Conservation (phyloP, 2,329 filamentous ascomycete genomes). For the Aspergillus melleus region DNA sequence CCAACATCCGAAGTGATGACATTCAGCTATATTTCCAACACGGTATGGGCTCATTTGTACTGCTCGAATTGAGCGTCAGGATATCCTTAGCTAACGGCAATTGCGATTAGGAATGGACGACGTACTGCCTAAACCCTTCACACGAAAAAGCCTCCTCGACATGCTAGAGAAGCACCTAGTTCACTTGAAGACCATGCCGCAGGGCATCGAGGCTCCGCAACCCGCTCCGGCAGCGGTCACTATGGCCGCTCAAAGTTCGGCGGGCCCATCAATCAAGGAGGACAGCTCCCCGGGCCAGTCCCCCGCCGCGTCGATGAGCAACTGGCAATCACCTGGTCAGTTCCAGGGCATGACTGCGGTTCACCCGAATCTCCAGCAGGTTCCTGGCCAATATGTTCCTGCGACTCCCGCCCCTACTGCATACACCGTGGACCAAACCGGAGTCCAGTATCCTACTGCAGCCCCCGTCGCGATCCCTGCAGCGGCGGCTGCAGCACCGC, state of each 20-base stretch:
- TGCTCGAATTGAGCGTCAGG: background rate
- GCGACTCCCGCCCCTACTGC: constrained; percentile 38
- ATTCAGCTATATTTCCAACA: constrained; percentile 97
- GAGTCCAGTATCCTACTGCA: constrained; percentile 38
- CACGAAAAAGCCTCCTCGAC: constrained; percentile 77
- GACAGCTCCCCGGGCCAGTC: constrained; percentile 64
- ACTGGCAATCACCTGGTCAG: constrained; percentile 64
- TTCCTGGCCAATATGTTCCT: constrained; percentile 44
- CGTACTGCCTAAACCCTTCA: constrained; percentile 95
- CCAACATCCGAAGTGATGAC: constrained; percentile 94
- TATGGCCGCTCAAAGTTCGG: constrained; percentile 51
- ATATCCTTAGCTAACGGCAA: constrained; percentile 21
- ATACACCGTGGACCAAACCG: constrained; percentile 42
- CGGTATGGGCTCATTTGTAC: constrained; percentile 58
- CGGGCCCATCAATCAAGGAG: constrained; percentile 59
- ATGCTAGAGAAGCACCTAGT: constrained; percentile 86
- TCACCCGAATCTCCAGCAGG: constrained; percentile 47
- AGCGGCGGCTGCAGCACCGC: constrained; percentile 17
- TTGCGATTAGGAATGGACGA: constrained; percentile 81
- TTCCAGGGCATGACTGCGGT: constrained; percentile 60
- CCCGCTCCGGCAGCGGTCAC: constrained; percentile 39
- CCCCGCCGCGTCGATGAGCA: constrained; percentile 57
- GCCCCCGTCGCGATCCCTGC: constrained; percentile 37
- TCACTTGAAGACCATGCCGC: constrained; percentile 71
- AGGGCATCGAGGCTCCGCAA: constrained; percentile 55